Conservation (phyloP, 768 basidiomycete species). For the Tulasnella sp. region DNA sequence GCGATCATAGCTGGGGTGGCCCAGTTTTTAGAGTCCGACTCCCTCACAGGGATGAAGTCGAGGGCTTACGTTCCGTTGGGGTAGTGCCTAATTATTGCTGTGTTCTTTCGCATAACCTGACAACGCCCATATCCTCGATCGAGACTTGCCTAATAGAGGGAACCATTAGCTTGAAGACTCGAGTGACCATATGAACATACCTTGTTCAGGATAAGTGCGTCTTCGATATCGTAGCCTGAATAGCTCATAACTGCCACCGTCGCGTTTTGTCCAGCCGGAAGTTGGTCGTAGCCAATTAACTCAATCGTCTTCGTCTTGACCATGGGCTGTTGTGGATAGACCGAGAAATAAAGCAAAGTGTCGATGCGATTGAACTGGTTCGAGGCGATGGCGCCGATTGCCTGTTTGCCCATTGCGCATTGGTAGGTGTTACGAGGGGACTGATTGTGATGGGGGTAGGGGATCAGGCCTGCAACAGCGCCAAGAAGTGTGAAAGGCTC, state of each 20-base stretch:
- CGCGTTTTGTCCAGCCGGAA: conserved; percentile 98
- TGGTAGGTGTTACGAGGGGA: conserved; percentile 99
- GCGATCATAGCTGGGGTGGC: conserved; percentile 69
- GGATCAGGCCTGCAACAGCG: conserved; percentile 96
- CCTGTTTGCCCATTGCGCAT: conserved; percentile 99
- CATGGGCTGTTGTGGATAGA: conserved; percentile 99
- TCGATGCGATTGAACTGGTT: conserved; percentile 98
- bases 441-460: conserved; percentile 99
- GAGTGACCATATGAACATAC: conserved; percentile 38
- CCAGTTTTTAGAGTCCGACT: background rate
- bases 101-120: conserved; percentile 94
- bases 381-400: conserved; percentile 96
- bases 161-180: background rate
- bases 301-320: conserved; percentile 99
- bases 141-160: conserved; percentile 65
- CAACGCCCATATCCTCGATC: conserved; percentile 97
- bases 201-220: conserved; percentile 94
- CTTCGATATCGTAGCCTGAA: conserved; percentile 99
- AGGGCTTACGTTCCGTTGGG: conserved; percentile 88
- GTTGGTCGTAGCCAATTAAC: conserved; percentile 88
- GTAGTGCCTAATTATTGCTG: conserved; percentile 90
- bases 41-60: background rate
- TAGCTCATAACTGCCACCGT: conserved; percentile 99
- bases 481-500: conserved; percentile 98
- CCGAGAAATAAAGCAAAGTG: conserved; percentile 93